Evolutionary conservation across 225 moss, liverwort and hornwort species (phyloP), one percentile per base, ranked within the genome.

Genomic region (Sphagnum tenellum): DNA sequence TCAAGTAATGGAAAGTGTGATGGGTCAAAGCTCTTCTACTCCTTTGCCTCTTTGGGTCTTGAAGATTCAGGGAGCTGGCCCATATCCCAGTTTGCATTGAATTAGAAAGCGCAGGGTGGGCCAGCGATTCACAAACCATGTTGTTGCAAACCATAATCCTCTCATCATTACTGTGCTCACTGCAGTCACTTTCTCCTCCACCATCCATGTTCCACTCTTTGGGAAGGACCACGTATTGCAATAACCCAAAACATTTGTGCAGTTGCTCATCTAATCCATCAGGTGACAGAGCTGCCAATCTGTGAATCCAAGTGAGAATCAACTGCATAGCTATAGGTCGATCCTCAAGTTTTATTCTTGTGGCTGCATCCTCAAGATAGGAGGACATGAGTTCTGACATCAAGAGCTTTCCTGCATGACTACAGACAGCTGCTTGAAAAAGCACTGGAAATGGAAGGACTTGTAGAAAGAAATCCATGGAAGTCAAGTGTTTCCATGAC

Each of bases 371-470:
- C 49, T 71, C 69, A 44, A 94, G 86, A 77, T 87, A 73, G 56
- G 65, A 66, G 7, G 75, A 57, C 75, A 89, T 73, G 50, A 82
- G 59, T 68, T 71, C 74, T 61, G 60, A 69, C 47, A 56, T 74
- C 57, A 89, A 72, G 49, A 72, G 70, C 67, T 72, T 68, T 66
- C 79, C 77, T 46, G 70, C 50, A 4, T 59, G 75, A 49, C 77
- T 70, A 48, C 79, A 67, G 64, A 86, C 71, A 12, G 87, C 75
- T 58, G 84, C 78, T 71, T 83, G 67, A 66, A 94, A 89, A 65
- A 91, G 68, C 59, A 89, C 75, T 46, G 86, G 64, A 74, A 94
- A 87, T 3, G 94, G 89, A 9, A 78, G 63, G 56, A 65, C 71
- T 70, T 61, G 71, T 50, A 85, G 64, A 74, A 78, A 85, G 55